Percentiles rank a stretch among this genome's conserved stretches.
Conservation (phyloP, 768 basidiomycete species). For the Boletus vermiculosoides region DNA sequence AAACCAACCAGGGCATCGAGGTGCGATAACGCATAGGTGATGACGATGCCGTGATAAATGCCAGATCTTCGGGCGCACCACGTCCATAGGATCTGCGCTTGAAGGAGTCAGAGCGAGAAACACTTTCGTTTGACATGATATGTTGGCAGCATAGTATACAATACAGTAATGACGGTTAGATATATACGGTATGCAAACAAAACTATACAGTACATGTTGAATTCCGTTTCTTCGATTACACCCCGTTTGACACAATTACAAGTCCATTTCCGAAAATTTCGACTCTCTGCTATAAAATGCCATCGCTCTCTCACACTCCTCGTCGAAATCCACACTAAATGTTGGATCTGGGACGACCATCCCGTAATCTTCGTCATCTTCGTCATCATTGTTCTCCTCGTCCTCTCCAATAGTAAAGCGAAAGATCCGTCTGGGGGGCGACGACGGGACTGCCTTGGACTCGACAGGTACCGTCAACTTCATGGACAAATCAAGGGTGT, state of each 20-base stretch:
- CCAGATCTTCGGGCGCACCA: no score
- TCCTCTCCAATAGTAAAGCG: slow-evolving; percentile 25
- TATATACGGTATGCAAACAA: slow-evolving; percentile 14
- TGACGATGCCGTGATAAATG: no score
- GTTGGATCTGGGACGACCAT: slow-evolving; percentile 14
- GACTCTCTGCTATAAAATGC: slow-evolving; percentile 24
- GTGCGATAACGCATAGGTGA: no score
- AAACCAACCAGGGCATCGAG: slow-evolving; percentile 62
- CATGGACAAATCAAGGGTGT: background rate
- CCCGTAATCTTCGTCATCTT: slow-evolving; percentile 33
- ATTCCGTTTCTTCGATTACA: background rate
- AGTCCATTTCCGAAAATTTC: background rate
- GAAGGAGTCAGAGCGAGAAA: no score
- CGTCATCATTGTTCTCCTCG: slow-evolving; percentile 19
- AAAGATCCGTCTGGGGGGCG: slow-evolving; percentile 13
- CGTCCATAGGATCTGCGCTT: no score
- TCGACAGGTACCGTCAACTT: background rate
- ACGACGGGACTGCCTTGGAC: background rate
- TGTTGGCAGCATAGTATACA: slow-evolving; percentile 11
- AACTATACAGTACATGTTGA: slow-evolving; percentile 15
- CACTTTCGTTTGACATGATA: background rate
- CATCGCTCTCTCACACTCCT: slow-evolving; percentile 27
- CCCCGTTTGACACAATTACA: background rate
- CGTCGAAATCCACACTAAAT: slow-evolving; percentile 22
- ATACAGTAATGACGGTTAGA: slow-evolving; percentile 16